Base-by-base conservation (phyloP, 768 basidiomycete genomes). In the Exidia glandulosa region DNA sequence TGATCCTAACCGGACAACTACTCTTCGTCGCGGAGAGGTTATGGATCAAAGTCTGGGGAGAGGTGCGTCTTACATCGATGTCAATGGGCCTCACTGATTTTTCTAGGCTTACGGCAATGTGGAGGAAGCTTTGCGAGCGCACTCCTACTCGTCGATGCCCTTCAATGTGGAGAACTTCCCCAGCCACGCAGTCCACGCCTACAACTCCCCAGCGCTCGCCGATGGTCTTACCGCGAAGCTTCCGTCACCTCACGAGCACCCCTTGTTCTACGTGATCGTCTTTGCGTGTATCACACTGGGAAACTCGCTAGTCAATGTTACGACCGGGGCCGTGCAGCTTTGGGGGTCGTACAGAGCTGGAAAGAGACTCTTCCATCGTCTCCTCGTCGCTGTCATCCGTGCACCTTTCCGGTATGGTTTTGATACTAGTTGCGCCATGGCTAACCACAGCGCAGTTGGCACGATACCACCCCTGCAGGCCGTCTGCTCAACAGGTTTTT, bases 381-480 rank as follows among this genome's bases (percentile, higher is more conserved):
- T 94, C 36, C 72, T 93, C 57, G 79, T 77, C 6, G 80, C 80
- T 0, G 87, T 94, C 10, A 84, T 91, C 19, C 77, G 83, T 14
- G 88, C 90, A 7, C 91, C 91, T 4, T 90, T 93, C 78, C 79
- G 90, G 32, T 68, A 64, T 52, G 57, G 47, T 14, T 2, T 32
- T 33, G 32, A 23, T 31, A 45, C n/a, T 14, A 27, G 5, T 47
- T 13, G 41, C 41, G 34, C 10, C 30, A 10, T 5, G n/a, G 9
- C 23, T n/a, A 47, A 30, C 19, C 25, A 57, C 23, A 27, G 16
- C 36, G 19, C 16, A 47, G n/a, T 58, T 90, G 87, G 78, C 85
- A 86, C 66, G 89, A 92, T 67, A 84, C 86, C 0, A 92, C 90
- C 0, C 90, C 90, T 1, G 83, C 87, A 71, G 89, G 88, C 19